A percentile compares a stretch with the other conserved stretches of the same genome.
These are phyloP conservation scores for Zoysia matrella DNA, from an alignment of 202 grass and related monocot genomes.

Conservation along the genomic window DNA sequence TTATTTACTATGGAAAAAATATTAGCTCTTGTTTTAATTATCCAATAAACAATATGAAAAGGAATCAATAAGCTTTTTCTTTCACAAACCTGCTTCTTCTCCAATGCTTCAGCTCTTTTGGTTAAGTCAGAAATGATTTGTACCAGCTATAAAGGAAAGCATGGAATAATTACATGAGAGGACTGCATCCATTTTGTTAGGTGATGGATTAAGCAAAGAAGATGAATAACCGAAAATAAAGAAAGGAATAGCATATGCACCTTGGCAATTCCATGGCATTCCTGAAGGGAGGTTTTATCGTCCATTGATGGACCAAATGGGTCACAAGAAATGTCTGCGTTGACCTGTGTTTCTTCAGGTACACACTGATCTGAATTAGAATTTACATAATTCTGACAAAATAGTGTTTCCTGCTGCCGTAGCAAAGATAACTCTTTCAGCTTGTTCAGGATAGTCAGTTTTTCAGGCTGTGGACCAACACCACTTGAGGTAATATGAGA, in stretches of 20 bases:
- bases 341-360: conserved; percentile 44
- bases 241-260: conserved; percentile 40
- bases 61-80: conserved; percentile 16
- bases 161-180: conserved; percentile 43
- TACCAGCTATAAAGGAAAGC: conserved; percentile 52
- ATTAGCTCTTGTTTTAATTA: conserved; percentile 1
- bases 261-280: conserved; percentile 49
- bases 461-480: conserved; percentile 45
- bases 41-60: conserved; percentile 37
- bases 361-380: conserved; percentile 44
- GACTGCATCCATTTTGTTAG: conserved; percentile 35
- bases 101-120: conserved; percentile 53
- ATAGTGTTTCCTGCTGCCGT: conserved; percentile 47
- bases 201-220: conserved; percentile 26
- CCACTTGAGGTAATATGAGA: conserved; percentile 34
- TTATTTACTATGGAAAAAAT: background rate
- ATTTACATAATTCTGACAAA: conserved; percentile 36
- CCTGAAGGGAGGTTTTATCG: conserved; percentile 33
- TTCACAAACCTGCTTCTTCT: conserved; percentile 62
- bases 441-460: background rate
- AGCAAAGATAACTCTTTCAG: conserved; percentile 4
- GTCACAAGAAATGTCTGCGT: conserved; percentile 15
- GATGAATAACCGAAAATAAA: conserved; percentile 31
- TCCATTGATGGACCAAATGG: conserved; percentile 35
- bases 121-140: conserved; percentile 46